Evolutionary conservation across 257 asterid species (phyloP).

Genomic region (Lantana camara): DNA sequence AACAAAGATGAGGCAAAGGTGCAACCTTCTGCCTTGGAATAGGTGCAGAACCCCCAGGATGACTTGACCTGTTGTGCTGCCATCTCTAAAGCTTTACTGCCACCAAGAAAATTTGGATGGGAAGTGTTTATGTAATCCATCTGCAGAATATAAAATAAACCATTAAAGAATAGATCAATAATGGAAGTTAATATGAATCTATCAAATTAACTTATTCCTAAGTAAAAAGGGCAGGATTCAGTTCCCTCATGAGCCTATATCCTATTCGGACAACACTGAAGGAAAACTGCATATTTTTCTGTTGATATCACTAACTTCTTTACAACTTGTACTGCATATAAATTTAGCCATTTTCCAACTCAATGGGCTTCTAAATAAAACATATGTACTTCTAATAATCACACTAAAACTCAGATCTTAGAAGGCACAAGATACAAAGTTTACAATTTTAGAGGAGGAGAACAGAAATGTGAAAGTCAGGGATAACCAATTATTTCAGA

Average conservation of each 20-base stretch:
- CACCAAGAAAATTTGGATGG: conserved; percentile 88
- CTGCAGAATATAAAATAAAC: conserved; percentile 43
- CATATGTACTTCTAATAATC: no score
- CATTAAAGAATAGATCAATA: no score
- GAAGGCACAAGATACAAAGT: conserved; percentile 15
- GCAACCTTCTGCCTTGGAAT: conserved; percentile 64
- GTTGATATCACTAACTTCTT: no score
- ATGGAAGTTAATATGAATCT: background rate
- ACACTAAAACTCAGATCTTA: conserved; percentile 23
- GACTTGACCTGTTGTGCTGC: conserved; percentile 69
- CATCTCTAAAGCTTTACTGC: conserved; percentile 81
- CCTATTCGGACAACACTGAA: conserved; percentile 5
- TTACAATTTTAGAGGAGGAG: no score
- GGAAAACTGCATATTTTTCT: background rate
- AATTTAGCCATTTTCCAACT: no score
- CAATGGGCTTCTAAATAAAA: no score
- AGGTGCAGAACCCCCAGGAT: conserved; percentile 47
- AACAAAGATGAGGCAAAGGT: conserved; percentile 56
- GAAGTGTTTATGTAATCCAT: conserved; percentile 95
- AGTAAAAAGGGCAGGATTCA: background rate
- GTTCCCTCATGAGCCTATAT: conserved; percentile 1
- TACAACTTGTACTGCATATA: no score
- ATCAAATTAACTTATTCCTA: background rate
- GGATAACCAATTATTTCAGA: background rate
- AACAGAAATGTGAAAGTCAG: no score